A percentile compares a stretch with the other conserved stretches of the same genome.
Evolutionary conservation across 2,329 filamentous ascomycete species (phyloP).

Genomic region (Sporothrix luriei): DNA sequence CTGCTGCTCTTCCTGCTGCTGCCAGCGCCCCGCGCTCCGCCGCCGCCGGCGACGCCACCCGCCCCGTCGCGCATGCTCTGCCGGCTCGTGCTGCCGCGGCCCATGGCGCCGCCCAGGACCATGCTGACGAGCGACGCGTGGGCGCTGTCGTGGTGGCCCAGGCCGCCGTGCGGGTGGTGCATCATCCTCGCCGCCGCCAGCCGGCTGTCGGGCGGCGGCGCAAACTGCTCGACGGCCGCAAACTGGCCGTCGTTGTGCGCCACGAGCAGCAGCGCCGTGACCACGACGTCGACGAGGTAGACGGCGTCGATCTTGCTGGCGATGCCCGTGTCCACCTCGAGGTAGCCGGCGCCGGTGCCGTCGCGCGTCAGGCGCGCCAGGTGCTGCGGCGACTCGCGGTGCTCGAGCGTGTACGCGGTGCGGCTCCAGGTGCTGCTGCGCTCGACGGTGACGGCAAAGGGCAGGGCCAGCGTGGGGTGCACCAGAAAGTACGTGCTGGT

Average conservation of each 20-base stretch:
- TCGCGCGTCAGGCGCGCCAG: slow-evolving; percentile 63
- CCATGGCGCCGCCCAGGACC: slow-evolving; percentile 33
- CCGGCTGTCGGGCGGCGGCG: slow-evolving; percentile 56
- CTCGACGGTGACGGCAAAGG: slow-evolving; percentile 63
- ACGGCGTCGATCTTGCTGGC: slow-evolving; percentile 62
- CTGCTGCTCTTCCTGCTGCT: background rate
- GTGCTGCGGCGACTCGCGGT: slow-evolving; percentile 63
- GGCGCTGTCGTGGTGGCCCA: slow-evolving; percentile 23
- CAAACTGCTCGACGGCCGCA: slow-evolving; percentile 56
- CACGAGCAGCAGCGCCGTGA: slow-evolving; percentile 62
- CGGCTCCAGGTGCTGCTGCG: slow-evolving; percentile 62
- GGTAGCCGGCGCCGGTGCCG: slow-evolving; percentile 60
- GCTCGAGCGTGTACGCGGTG: slow-evolving; percentile 66
- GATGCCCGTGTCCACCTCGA: slow-evolving; percentile 64
- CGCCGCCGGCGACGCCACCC: background rate
- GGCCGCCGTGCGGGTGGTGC: slow-evolving; percentile 36
- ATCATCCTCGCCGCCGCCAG: too few relatives aligned
- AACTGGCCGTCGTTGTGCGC: slow-evolving; percentile 60
- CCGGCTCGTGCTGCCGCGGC: slow-evolving; percentile 41
- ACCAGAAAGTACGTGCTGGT: slow-evolving; percentile 62
- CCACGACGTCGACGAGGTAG: slow-evolving; percentile 65
- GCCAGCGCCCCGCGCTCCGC: slow-evolving; percentile 6
- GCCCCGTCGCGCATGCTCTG: slow-evolving; percentile 36
- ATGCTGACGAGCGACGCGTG: slow-evolving; percentile 36
- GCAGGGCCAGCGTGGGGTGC: slow-evolving; percentile 64